Percentiles rank a stretch among this genome's conserved stretches.
These are phyloP conservation scores for Cordyceps militaris DNA, from an alignment of 2,329 filamentous ascomycete species.

Conservation along the genomic window DNA sequence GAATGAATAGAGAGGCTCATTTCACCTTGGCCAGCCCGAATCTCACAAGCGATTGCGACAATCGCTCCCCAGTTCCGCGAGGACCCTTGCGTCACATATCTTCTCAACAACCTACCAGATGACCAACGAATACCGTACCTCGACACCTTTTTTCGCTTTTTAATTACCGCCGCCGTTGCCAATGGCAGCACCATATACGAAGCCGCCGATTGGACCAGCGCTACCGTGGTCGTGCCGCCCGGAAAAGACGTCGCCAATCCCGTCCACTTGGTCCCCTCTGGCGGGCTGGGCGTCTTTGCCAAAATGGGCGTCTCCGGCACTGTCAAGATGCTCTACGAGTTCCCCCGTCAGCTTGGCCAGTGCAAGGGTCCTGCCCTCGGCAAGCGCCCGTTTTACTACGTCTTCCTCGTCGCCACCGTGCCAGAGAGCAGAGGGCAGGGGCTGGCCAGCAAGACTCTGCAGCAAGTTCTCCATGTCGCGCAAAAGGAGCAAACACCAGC, in stretches of 20 bases:
- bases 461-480: neutral
- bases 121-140: neutral
- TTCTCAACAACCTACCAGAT: neutral
- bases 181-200: neutral
- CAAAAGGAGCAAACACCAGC: neutral
- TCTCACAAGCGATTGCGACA: neutral
- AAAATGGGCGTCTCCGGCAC: neutral
- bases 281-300: neutral
- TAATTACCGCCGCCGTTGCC: neutral
- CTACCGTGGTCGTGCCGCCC: neutral
- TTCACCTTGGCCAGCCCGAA: neutral
- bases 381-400: neutral
- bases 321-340: neutral
- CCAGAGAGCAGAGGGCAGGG: neutral
- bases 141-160: neutral
- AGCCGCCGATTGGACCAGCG: neutral
- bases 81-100: neutral
- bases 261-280: neutral
- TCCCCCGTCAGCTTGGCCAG: neutral
- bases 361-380: neutral
- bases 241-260: neutral
- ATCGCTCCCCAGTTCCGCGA: conserved; percentile 21
- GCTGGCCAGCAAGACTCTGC: neutral
- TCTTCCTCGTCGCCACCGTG: neutral
- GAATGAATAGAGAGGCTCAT: neutral